Evolutionary conservation across 1,284 basidiomycete genomes (phyloP).

Genomic region (Takashimella koratensis): DNA sequence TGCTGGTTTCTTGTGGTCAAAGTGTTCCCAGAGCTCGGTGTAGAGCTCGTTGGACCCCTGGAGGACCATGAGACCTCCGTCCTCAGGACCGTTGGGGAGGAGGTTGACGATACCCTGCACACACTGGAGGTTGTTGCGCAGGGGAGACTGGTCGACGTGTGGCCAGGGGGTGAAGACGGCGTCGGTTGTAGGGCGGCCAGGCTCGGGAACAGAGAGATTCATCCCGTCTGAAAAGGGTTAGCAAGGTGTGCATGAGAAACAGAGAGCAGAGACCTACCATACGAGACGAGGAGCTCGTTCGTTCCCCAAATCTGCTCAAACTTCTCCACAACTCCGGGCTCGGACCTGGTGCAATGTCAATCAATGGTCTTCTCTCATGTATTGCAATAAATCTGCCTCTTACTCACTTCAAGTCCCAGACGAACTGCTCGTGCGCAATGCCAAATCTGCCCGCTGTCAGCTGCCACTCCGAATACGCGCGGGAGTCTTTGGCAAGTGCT

Average conservation of each 20-base stretch:
- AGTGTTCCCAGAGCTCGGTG: slow-evolving; percentile 41
- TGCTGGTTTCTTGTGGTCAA: slow-evolving; percentile 35
- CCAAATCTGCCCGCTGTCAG: no score
- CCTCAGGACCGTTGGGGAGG: slow-evolving; percentile 44
- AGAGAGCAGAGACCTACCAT: no score
- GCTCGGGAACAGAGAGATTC: no score
- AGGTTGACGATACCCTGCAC: slow-evolving; percentile 50
- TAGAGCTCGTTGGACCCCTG: slow-evolving; percentile 40
- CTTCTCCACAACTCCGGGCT: slow-evolving; percentile 39
- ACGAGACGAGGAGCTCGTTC: slow-evolving; percentile 46
- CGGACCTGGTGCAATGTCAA: slow-evolving; percentile 44
- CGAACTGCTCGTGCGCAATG: slow-evolving; percentile 46
- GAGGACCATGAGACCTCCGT: slow-evolving; percentile 50
- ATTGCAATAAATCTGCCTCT: no score
- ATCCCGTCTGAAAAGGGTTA: no score
- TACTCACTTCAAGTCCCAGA: no score
- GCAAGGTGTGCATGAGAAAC: no score
- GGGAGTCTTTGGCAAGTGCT: no score
- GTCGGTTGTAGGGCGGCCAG: no score
- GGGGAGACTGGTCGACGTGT: slow-evolving; percentile 48
- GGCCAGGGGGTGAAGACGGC: slow-evolving; percentile 36
- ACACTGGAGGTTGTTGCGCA: slow-evolving; percentile 43
- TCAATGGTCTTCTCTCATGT: no score
- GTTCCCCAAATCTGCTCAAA: slow-evolving; percentile 49
- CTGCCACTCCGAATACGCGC: no score